Evolutionary conservation across 148 eudicot species (phyloP).

Genomic region (Gaultheria prostrata): DNA sequence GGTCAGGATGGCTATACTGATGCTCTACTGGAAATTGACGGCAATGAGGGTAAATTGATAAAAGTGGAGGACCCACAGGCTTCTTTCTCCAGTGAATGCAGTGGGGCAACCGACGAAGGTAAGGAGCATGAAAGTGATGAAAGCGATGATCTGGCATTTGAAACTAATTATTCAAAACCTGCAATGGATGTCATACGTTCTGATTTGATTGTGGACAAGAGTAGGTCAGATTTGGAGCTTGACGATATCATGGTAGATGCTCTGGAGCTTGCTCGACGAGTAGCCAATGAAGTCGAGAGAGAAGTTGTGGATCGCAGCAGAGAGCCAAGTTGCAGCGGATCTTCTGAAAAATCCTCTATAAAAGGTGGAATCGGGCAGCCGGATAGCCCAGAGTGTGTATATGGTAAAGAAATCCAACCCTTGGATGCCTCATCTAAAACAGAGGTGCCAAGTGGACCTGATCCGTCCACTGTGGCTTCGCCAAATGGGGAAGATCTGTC

Average conservation of each 20-base stretch:
- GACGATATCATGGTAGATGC: slow-evolving; percentile 77
- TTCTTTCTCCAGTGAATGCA: slow-evolving; percentile 31
- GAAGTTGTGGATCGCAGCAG: slow-evolving; percentile 57
- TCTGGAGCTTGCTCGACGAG: slow-evolving; percentile 80
- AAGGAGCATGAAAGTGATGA: slow-evolving; percentile 30
- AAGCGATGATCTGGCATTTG: slow-evolving; percentile 32
- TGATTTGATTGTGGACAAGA: slow-evolving; percentile 36
- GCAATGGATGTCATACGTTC: slow-evolving; percentile 23
- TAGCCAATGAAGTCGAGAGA: slow-evolving; percentile 86
- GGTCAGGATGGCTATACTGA: slow-evolving; percentile 17
- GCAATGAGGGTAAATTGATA: slow-evolving; percentile 19
- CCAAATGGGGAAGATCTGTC: slow-evolving; percentile 22
- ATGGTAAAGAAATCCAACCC: slow-evolving; percentile 30
- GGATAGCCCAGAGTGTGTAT: slow-evolving; percentile 44
- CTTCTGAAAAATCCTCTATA: slow-evolving; percentile 47
- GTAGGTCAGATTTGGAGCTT: slow-evolving; percentile 49
- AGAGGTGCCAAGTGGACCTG: slow-evolving; percentile 32
- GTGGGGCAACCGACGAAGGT: slow-evolving; percentile 11
- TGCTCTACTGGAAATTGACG: slow-evolving; percentile 20
- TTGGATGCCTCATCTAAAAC: slow-evolving; percentile 23
- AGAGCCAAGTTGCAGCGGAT: slow-evolving; percentile 58
- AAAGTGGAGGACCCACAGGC: slow-evolving; percentile 19
- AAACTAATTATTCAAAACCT: slow-evolving; percentile 31
- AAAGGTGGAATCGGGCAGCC: slow-evolving; percentile 28
- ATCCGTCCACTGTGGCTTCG: slow-evolving; percentile 27